Evolutionary conservation across 2,329 filamentous ascomycete species (phyloP).

Genomic region (Phyllosticta ampelicida): DNA sequence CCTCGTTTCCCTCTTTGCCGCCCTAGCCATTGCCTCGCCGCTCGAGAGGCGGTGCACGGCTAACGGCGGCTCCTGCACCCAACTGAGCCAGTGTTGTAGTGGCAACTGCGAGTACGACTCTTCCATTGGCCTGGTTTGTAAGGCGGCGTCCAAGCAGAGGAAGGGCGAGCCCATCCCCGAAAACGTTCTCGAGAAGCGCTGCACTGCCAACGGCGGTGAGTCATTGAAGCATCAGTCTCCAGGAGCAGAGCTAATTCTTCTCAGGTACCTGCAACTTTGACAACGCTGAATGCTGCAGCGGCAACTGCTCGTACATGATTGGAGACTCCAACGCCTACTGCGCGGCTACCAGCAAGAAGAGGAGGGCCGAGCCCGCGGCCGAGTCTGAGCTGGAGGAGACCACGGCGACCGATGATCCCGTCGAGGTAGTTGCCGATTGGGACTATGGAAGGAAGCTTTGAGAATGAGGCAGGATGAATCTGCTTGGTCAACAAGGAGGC

Average conservation of each 20-base stretch:
- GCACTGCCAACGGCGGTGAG: slow-evolving; percentile 3
- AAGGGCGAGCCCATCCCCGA: not conserved
- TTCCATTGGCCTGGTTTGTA: slow-evolving; percentile 4
- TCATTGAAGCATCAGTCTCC: not conserved
- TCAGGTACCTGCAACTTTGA: not conserved
- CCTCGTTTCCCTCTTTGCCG: slow-evolving; percentile 2
- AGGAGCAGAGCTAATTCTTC: not conserved
- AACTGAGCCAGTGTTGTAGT: slow-evolving; percentile 4
- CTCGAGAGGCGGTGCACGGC: slow-evolving; percentile 6
- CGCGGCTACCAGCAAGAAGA: not conserved
- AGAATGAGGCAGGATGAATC: too few relatives aligned
- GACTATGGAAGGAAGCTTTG: too few relatives aligned
- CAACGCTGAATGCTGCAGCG: not conserved
- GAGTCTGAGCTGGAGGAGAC: not conserved
- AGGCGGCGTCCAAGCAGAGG: not conserved
- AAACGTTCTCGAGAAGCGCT: not conserved
- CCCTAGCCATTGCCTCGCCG: not conserved
- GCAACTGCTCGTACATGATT: slow-evolving; percentile 1
- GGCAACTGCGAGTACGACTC: slow-evolving; percentile 9
- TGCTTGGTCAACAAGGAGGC: too few relatives aligned
- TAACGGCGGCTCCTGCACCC: slow-evolving; percentile 4
- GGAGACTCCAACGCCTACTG: not conserved
- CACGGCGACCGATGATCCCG: too few relatives aligned
- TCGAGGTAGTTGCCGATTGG: too few relatives aligned
- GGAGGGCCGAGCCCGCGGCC: not conserved